These are phyloP conservation scores for Neopestalotiopsis clavispora DNA, from an alignment of 2,329 filamentous ascomycete species.

Conservation along the genomic window DNA sequence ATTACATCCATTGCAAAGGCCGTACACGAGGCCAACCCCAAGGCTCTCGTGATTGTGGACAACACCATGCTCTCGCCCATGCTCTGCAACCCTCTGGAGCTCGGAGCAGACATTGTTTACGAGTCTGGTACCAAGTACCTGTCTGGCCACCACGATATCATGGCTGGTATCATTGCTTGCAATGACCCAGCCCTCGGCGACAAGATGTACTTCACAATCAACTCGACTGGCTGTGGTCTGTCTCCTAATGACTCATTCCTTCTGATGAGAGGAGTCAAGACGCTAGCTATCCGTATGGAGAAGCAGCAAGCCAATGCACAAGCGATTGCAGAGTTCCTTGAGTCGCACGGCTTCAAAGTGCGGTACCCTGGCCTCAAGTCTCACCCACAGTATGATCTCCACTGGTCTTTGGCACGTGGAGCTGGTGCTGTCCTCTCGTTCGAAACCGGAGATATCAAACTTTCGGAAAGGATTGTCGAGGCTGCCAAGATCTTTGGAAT, in stretches of 20 bases:
- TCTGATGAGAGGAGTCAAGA: constrained; percentile 94
- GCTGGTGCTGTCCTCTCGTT: constrained; percentile 95
- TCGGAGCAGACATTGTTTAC: constrained; percentile 95
- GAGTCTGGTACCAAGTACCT: constrained; percentile 98
- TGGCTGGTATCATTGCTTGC: constrained; percentile 95
- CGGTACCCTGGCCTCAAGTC: constrained; percentile 93
- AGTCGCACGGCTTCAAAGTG: constrained; percentile 89
- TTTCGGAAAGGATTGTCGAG: constrained; percentile 94
- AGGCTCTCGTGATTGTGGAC: constrained; percentile 87
- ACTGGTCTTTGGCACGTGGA: constrained; percentile 93
- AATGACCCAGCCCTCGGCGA: constrained; percentile 84
- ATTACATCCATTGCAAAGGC: constrained; percentile 78
- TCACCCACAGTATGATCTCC: constrained; percentile 94
- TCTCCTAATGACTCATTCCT: constrained; percentile 96
- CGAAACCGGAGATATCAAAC: constrained; percentile 83
- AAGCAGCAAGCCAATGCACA: constrained; percentile 95
- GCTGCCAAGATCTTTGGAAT: constrained; percentile 91
- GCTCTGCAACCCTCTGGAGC: constrained; percentile 89
- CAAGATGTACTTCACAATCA: constrained; percentile 95
- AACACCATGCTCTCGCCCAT: constrained; percentile 99
- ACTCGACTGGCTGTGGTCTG: constrained; percentile 91
- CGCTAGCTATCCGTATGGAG: constrained; percentile 96
- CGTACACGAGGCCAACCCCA: constrained; percentile 77
- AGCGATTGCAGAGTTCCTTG: constrained; percentile 89
- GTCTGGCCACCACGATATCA: constrained; percentile 97